Evolutionary conservation across 768 basidiomycete species (phyloP), one percentile per base, ranked within the genome.

Genomic region (Hygrophoropsis aurantiaca): DNA sequence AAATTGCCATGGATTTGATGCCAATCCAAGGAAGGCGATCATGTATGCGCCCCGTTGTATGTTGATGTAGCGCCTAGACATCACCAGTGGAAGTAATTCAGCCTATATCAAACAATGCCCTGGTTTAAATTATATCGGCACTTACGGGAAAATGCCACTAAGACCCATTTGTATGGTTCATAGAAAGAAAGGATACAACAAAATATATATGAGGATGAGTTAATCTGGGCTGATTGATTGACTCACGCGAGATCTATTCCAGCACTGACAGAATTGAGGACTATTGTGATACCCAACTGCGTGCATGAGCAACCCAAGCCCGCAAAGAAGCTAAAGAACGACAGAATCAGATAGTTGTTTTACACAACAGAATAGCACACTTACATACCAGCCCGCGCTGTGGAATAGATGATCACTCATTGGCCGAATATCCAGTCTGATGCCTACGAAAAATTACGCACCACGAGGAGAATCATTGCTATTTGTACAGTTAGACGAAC

Each of bases 201-300:
- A n/a, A n/a, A n/a, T n/a, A n/a, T n/a, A 16, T 6, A 16, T 15
- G 40, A 40, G 25, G 21, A 7, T n/a, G 6, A 15, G 34, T 2
- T 32, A 38, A 36, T 43, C 44, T 49, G 36, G 48, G 27, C 35
- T 30, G 27, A 30, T 30, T 30, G 7, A 33, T 16, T 23, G 38
- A 18, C 54, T 38, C 41, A 49, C 54, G 55, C 49, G 20, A 56
- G 41, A 55, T 56, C 55, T 54, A 56, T 56, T 16, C 55, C 54
- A 8, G 49, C 47, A 39, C 54, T 55, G 33, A 56, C 50, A 32
- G 54, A 51, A 32, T 56, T 56, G 40, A 51, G 34, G 30, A 55
- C 55, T 34, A 56, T 55, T 32, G 35, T 55, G 40, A 56, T 51
- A 15, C 52, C 53, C 19, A 56, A 40, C 32, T 56, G 55, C 20